phyloP scores from a whole-genome alignment of 2,329 filamentous ascomycete species.

The Alternaria triticina region DNA sequence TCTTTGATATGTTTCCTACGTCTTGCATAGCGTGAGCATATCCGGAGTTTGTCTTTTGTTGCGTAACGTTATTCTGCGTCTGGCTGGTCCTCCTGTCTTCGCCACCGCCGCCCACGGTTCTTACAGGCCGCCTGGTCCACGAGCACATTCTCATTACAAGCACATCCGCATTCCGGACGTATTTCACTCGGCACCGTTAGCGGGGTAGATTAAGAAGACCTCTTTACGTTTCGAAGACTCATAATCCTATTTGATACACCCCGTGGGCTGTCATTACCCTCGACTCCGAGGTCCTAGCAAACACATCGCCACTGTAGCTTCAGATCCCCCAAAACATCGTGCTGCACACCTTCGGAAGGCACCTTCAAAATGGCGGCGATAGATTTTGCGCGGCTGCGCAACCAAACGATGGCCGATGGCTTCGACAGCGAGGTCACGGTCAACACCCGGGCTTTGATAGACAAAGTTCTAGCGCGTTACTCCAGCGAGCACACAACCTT shows the following conservation, averaged over 20 bases:
- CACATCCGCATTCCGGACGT: neutral
- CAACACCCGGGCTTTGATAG: conserved; percentile 94
- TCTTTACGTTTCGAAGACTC: neutral
- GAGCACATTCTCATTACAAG: neutral
- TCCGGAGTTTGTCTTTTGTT: conserved; percentile 20
- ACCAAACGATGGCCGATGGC: conserved; percentile 85
- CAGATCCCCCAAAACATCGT: neutral
- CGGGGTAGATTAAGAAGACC: neutral
- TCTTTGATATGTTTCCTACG: conserved; percentile 14
- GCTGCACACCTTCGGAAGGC: neutral
- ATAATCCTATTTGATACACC: neutral
- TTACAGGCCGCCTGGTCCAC: neutral
- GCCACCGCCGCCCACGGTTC: conserved; percentile 40
- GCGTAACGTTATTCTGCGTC: conserved; percentile 23
- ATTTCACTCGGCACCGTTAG: neutral
- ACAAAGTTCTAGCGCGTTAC: conserved; percentile 95
- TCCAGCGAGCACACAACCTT: conserved; percentile 91
- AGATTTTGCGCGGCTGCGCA: conserved; percentile 73
- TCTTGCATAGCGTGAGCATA: conserved; percentile 41
- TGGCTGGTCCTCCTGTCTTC: conserved; percentile 23
- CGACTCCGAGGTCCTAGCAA: neutral
- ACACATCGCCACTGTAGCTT: neutral
- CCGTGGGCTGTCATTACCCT: neutral
- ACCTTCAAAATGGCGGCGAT: conserved; percentile 43
- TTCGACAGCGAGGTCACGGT: conserved; percentile 98